A percentile compares a stretch with the other conserved stretches of the same genome.
Evolutionary conservation across 768 basidiomycete genomes (phyloP).

Genomic region (Russula vinacea): DNA sequence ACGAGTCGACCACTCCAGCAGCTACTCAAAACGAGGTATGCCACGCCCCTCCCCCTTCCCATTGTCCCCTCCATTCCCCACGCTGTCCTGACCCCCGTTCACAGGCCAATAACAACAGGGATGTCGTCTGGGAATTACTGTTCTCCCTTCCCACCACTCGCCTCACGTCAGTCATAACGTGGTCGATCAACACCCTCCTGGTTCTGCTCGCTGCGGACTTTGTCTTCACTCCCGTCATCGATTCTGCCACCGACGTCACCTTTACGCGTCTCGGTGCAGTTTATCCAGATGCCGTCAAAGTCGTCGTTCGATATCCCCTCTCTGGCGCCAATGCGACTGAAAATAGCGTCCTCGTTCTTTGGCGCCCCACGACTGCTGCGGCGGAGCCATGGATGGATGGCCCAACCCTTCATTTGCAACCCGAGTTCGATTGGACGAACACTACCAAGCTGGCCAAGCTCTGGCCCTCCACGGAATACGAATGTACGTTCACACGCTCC

Average conservation of each 20-base stretch:
- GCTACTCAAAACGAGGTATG: slow-evolving; percentile 28
- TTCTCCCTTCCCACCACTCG: slow-evolving; percentile 38
- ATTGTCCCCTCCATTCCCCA: slow-evolving; percentile 36
- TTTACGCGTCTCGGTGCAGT: slow-evolving; percentile 73
- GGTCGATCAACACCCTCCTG: slow-evolving; percentile 43
- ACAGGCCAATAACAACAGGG: slow-evolving; percentile 9
- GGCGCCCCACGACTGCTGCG: slow-evolving; percentile 38
- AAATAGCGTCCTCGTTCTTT: slow-evolving; percentile 42
- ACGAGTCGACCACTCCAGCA: not conserved
- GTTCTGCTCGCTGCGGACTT: slow-evolving; percentile 47
- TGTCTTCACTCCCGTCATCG: slow-evolving; percentile 51
- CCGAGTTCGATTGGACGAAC: slow-evolving; percentile 55
- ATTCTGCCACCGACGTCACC: slow-evolving; percentile 50
- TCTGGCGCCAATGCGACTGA: slow-evolving; percentile 35
- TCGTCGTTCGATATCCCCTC: slow-evolving; percentile 58
- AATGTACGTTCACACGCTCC: slow-evolving; percentile 49
- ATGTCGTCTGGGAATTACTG: slow-evolving; percentile 32
- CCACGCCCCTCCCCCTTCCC: slow-evolving; percentile 27
- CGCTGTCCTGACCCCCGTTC: slow-evolving; percentile 12
- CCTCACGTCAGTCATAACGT: slow-evolving; percentile 30
- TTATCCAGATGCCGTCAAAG: slow-evolving; percentile 58
- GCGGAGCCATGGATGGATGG: slow-evolving; percentile 53
- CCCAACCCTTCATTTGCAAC: slow-evolving; percentile 45
- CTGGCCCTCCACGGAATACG: slow-evolving; percentile 66
- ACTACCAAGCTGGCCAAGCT: slow-evolving; percentile 55